Conservation (phyloP, 2,329 filamentous ascomycete species). For the Chaetomium olivaceum region DNA sequence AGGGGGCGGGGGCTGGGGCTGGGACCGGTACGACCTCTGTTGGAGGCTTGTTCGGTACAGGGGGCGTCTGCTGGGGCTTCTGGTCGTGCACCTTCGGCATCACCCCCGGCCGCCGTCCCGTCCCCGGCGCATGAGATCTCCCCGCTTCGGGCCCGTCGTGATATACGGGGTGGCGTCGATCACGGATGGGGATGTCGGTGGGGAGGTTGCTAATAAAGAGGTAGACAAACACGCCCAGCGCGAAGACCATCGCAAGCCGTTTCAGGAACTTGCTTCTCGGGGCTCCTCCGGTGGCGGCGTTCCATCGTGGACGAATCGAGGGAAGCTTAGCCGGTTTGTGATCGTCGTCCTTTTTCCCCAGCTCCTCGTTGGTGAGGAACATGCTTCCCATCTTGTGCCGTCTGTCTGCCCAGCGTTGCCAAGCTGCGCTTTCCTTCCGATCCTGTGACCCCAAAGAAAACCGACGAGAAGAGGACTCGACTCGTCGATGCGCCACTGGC, state of each 20-base stretch:
- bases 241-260: constrained; percentile 50
- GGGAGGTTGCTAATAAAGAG: constrained; percentile 67
- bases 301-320: constrained; percentile 42
- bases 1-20: constrained; percentile 37
- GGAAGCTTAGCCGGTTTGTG: constrained; percentile 40
- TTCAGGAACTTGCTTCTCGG: constrained; percentile 56
- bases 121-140: not conserved
- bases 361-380: constrained; percentile 55
- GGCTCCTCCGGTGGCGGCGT: constrained; percentile 42
- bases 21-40: not conserved
- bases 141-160: constrained; percentile 25
- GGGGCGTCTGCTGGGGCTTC: constrained; percentile 13
- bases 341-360: constrained; percentile 64
- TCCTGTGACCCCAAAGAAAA: not conserved
- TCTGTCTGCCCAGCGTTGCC: not conserved
- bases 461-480: no score
- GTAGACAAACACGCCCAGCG: constrained; percentile 57
- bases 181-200: constrained; percentile 43
- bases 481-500: constrained; percentile 12
- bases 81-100: constrained; percentile 23
- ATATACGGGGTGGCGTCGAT: constrained; percentile 44
- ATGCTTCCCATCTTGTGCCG: constrained; percentile 45
- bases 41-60: not conserved
- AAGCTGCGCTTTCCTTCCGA: not conserved
- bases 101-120: constrained; percentile 20